phyloP scores from a whole-genome alignment of 2,329 filamentous ascomycete genomes.

The Aureobasidium sp. region DNA sequence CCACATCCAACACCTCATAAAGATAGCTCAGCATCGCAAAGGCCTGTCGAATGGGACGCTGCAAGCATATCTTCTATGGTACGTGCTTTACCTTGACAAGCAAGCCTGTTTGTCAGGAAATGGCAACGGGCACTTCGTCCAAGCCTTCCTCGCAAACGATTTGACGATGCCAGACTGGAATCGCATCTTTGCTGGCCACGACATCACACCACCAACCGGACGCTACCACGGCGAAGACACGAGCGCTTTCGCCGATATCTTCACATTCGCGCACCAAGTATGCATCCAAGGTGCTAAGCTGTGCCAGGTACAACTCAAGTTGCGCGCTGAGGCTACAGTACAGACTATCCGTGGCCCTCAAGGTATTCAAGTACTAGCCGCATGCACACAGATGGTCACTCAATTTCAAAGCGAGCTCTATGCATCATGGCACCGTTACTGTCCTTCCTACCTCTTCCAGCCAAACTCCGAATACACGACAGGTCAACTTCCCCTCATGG shows the following conservation, averaged over 20 bases:
- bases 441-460: slow-evolving; percentile 19
- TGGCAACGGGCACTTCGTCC: slow-evolving; percentile 2
- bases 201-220: not conserved
- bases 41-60: slow-evolving; percentile 30
- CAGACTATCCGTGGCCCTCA: not conserved
- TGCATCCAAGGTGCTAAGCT: slow-evolving; percentile 37
- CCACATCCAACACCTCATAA: slow-evolving; percentile 43
- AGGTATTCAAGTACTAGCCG: slow-evolving; percentile 13
- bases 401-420: slow-evolving; percentile 22
- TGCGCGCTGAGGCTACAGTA: slow-evolving; percentile 28
- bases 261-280: slow-evolving; percentile 38
- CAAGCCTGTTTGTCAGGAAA: slow-evolving; percentile 39
- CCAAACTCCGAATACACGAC: slow-evolving; percentile 18
- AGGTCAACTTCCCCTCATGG: slow-evolving; percentile 22
- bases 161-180: slow-evolving; percentile 1
- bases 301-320: slow-evolving; percentile 33
- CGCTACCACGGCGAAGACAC: not conserved
- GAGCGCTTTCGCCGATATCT: slow-evolving; percentile 25
- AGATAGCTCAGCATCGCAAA: slow-evolving; percentile 39
- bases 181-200: not conserved
- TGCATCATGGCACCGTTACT: slow-evolving; percentile 21
- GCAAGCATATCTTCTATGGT: slow-evolving; percentile 46
- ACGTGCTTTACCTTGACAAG: slow-evolving; percentile 46
- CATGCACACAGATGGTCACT: slow-evolving; percentile 17
- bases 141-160: slow-evolving; percentile 10